These are phyloP conservation scores for Jamesozyma rosinii DNA, from an alignment of 805 yeast genomes.

Conservation along the genomic window DNA sequence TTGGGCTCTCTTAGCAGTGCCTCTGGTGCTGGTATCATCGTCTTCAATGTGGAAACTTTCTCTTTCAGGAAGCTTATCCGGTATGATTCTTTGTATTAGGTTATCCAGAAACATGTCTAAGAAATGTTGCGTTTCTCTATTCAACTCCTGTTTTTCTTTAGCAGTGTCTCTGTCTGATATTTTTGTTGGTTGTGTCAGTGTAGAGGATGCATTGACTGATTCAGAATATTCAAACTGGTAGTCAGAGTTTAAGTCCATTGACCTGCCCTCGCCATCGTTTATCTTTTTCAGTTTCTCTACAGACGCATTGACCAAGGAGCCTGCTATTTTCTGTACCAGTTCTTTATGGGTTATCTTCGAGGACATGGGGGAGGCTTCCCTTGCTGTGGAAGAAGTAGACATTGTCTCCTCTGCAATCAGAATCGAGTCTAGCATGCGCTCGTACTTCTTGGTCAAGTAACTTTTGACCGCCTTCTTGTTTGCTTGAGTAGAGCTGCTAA, in stretches of 20 bases:
- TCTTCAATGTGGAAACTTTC: slow-evolving; percentile 23
- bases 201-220: background rate
- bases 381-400: slow-evolving; percentile 8
- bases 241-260: too few species aligned
- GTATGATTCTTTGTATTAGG: slow-evolving; percentile 41
- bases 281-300: slow-evolving; percentile 30
- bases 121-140: slow-evolving; percentile 24
- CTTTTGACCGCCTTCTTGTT: slow-evolving; percentile 10
- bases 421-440: slow-evolving; percentile 19
- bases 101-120: slow-evolving; percentile 49
- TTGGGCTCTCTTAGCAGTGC: slow-evolving; percentile 34
- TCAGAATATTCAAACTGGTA: background rate
- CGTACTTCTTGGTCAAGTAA: slow-evolving; percentile 22
- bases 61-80: slow-evolving; percentile 41
- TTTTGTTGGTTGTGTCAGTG: background rate
- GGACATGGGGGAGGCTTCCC: background rate
- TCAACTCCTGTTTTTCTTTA: background rate
- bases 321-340: slow-evolving; percentile 34
- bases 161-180: background rate
- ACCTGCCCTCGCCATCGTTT: slow-evolving; percentile 5
- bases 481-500: background rate
- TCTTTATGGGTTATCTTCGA: slow-evolving; percentile 22
- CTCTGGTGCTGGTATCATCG: slow-evolving; percentile 11
- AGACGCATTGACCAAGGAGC: slow-evolving; percentile 38
- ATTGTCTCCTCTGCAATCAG: slow-evolving; percentile 16